Evolutionary conservation across 495 filamentous ascomycete species (phyloP).

Genomic region (Penicillium odoratum): DNA sequence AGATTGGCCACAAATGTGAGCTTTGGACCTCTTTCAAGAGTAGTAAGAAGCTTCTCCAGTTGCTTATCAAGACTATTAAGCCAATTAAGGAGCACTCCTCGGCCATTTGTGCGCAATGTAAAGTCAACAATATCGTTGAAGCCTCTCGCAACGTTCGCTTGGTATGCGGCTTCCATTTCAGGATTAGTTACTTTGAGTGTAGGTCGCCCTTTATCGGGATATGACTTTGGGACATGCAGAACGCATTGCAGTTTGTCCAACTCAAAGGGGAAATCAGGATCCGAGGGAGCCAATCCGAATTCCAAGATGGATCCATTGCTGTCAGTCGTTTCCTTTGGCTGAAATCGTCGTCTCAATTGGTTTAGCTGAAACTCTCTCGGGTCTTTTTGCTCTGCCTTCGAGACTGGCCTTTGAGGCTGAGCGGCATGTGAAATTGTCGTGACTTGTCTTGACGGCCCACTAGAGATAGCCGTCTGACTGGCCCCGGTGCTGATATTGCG

Average conservation of each 20-base stretch:
- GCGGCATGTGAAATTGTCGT: slow-evolving; percentile 16
- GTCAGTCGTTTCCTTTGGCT: slow-evolving; percentile 56
- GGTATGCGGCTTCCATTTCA: slow-evolving; percentile 77
- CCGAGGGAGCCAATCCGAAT: slow-evolving; percentile 73
- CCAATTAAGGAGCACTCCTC: slow-evolving; percentile 63
- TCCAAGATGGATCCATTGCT: slow-evolving; percentile 55
- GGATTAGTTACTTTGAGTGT: slow-evolving; percentile 67
- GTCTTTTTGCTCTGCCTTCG: slow-evolving; percentile 63
- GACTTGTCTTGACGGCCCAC: slow-evolving; percentile 11
- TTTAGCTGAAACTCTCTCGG: slow-evolving; percentile 74
- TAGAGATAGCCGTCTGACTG: slow-evolving; percentile 16
- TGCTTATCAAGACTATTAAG: slow-evolving; percentile 73
- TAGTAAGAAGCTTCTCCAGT: slow-evolving; percentile 70
- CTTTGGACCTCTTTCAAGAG: slow-evolving; percentile 71
- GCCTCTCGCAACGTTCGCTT: slow-evolving; percentile 77
- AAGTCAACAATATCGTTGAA: slow-evolving; percentile 66
- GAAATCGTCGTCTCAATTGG: slow-evolving; percentile 73
- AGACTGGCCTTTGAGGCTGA: slow-evolving; percentile 60
- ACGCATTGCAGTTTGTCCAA: slow-evolving; percentile 69
- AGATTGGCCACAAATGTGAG: slow-evolving; percentile 73
- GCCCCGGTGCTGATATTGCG: slow-evolving; percentile 8
- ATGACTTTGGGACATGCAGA: slow-evolving; percentile 64
- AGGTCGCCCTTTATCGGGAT: slow-evolving; percentile 56
- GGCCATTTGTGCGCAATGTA: slow-evolving; percentile 45
- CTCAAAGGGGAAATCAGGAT: slow-evolving; percentile 85